These are phyloP conservation scores for Danielozyma ontarioensis DNA, from an alignment of 805 yeast species.

Conservation along the genomic window DNA sequence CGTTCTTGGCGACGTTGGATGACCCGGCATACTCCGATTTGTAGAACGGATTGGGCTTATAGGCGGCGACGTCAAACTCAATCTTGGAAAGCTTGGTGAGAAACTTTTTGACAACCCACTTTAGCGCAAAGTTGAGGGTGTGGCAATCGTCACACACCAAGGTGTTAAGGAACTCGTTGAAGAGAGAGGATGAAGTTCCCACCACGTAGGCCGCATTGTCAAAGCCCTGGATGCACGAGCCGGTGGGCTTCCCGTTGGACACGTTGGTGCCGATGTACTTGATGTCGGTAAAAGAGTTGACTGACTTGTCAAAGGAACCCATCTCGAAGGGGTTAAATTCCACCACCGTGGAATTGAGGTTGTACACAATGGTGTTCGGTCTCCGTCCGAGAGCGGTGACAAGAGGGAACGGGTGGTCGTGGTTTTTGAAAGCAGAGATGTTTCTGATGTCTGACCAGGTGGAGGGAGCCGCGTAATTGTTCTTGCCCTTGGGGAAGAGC, in stretches of 20 bases:
- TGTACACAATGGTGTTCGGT: constrained; percentile 25
- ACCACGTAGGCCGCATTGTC: constrained; percentile 37
- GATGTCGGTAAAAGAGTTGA: constrained; percentile 33
- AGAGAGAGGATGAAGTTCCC: constrained; percentile 37
- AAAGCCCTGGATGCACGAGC: constrained; percentile 27
- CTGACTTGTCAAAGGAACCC: constrained; percentile 37
- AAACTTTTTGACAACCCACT: constrained; percentile 19
- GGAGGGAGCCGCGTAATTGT: constrained; percentile 19
- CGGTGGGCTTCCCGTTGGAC: constrained; percentile 23
- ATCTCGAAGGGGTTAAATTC: constrained; percentile 40
- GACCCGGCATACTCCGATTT: constrained; percentile 24
- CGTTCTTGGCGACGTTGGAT: constrained; percentile 17
- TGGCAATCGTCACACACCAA: constrained; percentile 30
- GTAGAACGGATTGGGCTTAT: constrained; percentile 34
- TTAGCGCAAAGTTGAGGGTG: constrained; percentile 17
- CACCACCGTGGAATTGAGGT: constrained; percentile 32
- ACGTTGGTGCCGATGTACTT: constrained; percentile 32
- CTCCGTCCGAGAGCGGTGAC: constrained; percentile 31
- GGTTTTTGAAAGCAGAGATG: constrained; percentile 20
- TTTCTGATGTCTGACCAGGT: constrained; percentile 32
- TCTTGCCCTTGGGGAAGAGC: constrained; percentile 35
- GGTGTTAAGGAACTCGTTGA: constrained; percentile 30
- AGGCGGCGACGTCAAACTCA: constrained; percentile 28
- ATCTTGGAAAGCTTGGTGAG: constrained; percentile 19
- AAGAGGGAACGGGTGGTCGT: constrained; percentile 39